Percentiles rank a stretch among this genome's conserved stretches.
Evolutionary conservation across 305 asterid species (phyloP).

Genomic region (Petunia hybrid): DNA sequence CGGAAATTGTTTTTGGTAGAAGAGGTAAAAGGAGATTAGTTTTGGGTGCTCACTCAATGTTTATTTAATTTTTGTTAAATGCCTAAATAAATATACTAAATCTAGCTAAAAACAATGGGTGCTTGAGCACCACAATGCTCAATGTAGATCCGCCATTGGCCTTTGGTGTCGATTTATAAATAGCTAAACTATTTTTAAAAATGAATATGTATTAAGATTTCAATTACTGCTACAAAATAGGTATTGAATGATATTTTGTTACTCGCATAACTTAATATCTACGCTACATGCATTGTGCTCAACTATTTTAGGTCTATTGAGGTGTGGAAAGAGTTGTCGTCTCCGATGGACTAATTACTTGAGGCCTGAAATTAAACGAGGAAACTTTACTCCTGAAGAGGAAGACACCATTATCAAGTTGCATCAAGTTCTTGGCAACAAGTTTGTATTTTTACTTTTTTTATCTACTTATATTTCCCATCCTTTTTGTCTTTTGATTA

Average conservation of each 20-base stretch:
- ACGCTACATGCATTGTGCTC: not conserved
- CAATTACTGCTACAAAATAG: no score
- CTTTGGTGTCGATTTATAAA: no score
- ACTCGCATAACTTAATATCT: not conserved
- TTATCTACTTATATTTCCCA: not conserved
- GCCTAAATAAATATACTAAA: no score
- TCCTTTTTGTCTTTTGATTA: not conserved
- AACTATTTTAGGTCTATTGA: slow-evolving; percentile 47
- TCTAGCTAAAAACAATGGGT: no score
- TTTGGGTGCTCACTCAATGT: no score
- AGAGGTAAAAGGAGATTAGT: no score
- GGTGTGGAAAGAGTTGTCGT: slow-evolving; percentile 72
- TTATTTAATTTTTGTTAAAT: no score
- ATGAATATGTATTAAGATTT: no score
- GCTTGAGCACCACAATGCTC: no score
- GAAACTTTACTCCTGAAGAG: slow-evolving; percentile 55
- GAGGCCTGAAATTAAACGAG: slow-evolving; percentile 60
- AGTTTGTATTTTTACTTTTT: slow-evolving; percentile 32
- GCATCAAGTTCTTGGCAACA: slow-evolving; percentile 60
- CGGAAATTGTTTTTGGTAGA: no score
- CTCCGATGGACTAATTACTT: slow-evolving; percentile 66
- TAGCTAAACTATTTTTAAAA: no score
- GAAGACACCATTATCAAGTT: slow-evolving; percentile 49
- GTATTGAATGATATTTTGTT: not conserved
- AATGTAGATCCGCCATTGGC: no score